Conservation (phyloP, 2,329 filamentous ascomycete species). For the Pseudopithomyces maydicus region DNA sequence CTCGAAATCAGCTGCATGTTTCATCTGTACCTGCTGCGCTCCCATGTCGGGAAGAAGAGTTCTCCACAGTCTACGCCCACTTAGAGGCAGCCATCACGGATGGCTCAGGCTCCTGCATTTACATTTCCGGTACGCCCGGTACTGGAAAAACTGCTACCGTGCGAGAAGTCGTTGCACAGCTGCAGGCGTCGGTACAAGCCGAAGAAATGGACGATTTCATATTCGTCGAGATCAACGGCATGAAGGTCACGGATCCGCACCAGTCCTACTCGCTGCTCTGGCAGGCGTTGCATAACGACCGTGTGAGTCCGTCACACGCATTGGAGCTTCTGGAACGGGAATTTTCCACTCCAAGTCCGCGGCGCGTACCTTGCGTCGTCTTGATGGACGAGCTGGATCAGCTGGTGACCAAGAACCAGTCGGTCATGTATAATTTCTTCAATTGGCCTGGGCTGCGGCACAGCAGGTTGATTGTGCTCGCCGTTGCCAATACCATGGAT, state of each 20-base stretch:
- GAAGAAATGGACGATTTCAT: slow-evolving; percentile 98
- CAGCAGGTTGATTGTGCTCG: slow-evolving; percentile 91
- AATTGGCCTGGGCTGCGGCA: slow-evolving; percentile 96
- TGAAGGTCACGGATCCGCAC: slow-evolving; percentile 98
- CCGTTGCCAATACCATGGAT: slow-evolving; percentile 99
- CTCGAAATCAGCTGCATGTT: slow-evolving; percentile 86
- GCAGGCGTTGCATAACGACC: slow-evolving; percentile 93
- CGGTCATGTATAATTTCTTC: slow-evolving; percentile 99
- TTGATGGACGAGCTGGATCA: slow-evolving; percentile 99
- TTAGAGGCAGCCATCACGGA: slow-evolving; percentile 93
- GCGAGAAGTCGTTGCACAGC: slow-evolving; percentile 85
- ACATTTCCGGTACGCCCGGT: slow-evolving; percentile 97
- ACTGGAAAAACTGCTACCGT: slow-evolving; percentile 98
- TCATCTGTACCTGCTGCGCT: slow-evolving; percentile 88
- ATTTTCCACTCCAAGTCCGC: slow-evolving; percentile 87
- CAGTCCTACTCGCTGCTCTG: slow-evolving; percentile 94
- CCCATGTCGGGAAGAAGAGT: slow-evolving; percentile 91
- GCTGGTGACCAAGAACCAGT: slow-evolving; percentile 95
- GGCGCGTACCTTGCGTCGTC: slow-evolving; percentile 92
- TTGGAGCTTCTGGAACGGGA: slow-evolving; percentile 89
- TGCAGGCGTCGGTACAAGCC: slow-evolving; percentile 83
- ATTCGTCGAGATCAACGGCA: slow-evolving; percentile 98
- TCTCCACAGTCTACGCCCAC: slow-evolving; percentile 88
- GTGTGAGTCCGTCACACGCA: slow-evolving; percentile 89
- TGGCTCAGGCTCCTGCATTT: slow-evolving; percentile 93